Conservation (phyloP, 768 basidiomycete genomes). For the Tulasnella sp. region DNA sequence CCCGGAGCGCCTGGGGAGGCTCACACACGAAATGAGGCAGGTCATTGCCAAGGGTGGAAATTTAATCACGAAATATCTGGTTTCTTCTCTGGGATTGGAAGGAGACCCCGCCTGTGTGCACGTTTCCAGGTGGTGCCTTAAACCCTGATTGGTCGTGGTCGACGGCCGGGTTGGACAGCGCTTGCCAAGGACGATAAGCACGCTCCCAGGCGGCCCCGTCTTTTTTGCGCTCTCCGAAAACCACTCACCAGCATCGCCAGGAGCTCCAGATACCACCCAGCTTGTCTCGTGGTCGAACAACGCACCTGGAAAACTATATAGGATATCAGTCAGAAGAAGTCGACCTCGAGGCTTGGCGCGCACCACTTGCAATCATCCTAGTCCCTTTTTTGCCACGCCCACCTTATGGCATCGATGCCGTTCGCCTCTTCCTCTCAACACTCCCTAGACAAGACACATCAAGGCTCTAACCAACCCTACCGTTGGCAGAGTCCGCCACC, state of each 20-base stretch:
- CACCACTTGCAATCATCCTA: background rate
- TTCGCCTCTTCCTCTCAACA: constrained; percentile 6
- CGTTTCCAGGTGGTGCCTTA: background rate
- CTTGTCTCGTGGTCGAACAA: background rate
- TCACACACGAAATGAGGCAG: background rate
- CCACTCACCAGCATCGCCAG: background rate
- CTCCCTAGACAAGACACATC: background rate
- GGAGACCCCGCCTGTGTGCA: background rate
- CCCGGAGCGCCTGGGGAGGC: no score
- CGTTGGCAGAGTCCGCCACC: background rate
- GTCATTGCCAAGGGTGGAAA: background rate
- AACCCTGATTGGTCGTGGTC: background rate
- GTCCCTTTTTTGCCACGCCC: background rate
- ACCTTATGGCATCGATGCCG: background rate
- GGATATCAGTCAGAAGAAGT: background rate
- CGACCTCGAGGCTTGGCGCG: background rate
- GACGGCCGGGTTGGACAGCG: constrained; percentile 5
- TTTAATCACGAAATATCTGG: background rate
- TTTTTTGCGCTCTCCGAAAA: background rate
- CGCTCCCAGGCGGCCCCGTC: background rate
- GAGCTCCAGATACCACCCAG: background rate
- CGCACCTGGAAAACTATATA: background rate
- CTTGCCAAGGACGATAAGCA: constrained; percentile 8
- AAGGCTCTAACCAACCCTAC: background rate
- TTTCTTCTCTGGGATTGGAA: background rate